Percentiles rank a stretch among this genome's conserved stretches.
phyloP scores from a whole-genome alignment of 768 basidiomycete genomes.

The Rhodotorula diobovata region DNA sequence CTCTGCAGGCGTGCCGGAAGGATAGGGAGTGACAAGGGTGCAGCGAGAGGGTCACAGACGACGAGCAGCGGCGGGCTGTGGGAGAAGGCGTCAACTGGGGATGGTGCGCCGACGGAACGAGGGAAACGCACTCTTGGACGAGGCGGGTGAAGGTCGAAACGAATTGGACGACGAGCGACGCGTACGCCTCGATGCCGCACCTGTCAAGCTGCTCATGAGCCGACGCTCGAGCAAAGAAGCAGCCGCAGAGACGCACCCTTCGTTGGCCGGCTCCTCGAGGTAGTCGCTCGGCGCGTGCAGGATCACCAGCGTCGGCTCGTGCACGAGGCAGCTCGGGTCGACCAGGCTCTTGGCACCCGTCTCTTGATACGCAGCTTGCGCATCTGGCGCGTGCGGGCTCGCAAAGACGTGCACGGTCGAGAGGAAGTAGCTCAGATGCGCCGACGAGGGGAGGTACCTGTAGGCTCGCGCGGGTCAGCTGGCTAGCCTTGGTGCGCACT shows the following conservation, averaged over 20 bases:
- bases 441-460: conserved; percentile 23
- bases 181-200: conserved; percentile 24
- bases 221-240: not conserved
- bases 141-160: conserved; percentile 2
- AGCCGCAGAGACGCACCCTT: not conserved
- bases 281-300: conserved; percentile 22
- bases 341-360: not conserved
- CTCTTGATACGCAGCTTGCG: not conserved
- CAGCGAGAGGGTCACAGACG: conserved; percentile 3
- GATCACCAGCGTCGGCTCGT: conserved; percentile 27
- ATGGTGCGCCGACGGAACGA: too few relatives aligned
- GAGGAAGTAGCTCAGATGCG: conserved; percentile 33
- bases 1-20: not conserved
- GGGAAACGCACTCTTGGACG: not conserved
- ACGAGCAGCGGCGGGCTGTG: not conserved
- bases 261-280: conserved; percentile 6
- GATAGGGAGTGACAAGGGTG: not conserved
- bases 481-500: too few relatives aligned
- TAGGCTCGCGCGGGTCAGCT: too few relatives aligned
- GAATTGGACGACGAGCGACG: conserved; percentile 21
- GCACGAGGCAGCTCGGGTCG: conserved; percentile 30
- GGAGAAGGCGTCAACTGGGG: too few relatives aligned
- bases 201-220: not conserved
- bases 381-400: not conserved
- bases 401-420: conserved; percentile 6